These are phyloP conservation scores for Hortaea sp. DNA, from an alignment of 2,329 filamentous ascomycete species.

Conservation along the genomic window DNA sequence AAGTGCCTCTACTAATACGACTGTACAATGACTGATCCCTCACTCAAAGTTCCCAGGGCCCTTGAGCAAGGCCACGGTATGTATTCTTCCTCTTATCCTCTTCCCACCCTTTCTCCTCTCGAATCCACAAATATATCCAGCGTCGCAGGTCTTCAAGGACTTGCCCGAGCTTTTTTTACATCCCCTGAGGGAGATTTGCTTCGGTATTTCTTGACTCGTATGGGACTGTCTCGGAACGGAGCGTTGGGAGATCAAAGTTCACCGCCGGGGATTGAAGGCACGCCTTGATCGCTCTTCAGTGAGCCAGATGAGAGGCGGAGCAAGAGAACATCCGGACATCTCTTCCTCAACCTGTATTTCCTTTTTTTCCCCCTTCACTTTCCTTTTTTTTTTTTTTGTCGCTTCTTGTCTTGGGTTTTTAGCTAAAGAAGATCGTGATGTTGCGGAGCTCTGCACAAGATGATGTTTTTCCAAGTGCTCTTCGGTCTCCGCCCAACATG, in stretches of 20 bases:
- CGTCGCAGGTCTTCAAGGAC: conserved; percentile 33
- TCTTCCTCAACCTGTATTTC: background rate
- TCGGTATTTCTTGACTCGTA: too few relatives aligned
- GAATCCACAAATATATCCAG: conserved; percentile 21
- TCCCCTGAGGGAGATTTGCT: too few relatives aligned
- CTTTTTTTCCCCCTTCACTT: too few relatives aligned
- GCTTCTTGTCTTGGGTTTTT: too few relatives aligned
- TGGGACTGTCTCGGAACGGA: conserved; percentile 35
- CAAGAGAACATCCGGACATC: conserved; percentile 31
- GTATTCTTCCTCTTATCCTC: too few relatives aligned
- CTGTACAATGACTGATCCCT: background rate
- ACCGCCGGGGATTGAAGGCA: conserved; percentile 26
- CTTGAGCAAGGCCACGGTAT: too few relatives aligned
- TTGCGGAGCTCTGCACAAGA: too few relatives aligned
- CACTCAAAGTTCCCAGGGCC: too few relatives aligned
- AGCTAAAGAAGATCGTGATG: too few relatives aligned
- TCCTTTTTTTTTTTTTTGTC: too few relatives aligned
- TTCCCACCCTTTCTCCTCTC: background rate
- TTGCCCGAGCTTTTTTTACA: conserved; percentile 29
- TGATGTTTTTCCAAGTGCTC: too few relatives aligned
- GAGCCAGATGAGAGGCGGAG: conserved; percentile 20
- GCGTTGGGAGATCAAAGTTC: conserved; percentile 33
- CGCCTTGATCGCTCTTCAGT: conserved; percentile 11
- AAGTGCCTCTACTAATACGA: background rate
- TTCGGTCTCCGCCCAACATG: too few relatives aligned